These are phyloP conservation scores for Haematococcus sp. DNA, from an alignment of 139 green algal genomes.

Conservation along the genomic window DNA sequence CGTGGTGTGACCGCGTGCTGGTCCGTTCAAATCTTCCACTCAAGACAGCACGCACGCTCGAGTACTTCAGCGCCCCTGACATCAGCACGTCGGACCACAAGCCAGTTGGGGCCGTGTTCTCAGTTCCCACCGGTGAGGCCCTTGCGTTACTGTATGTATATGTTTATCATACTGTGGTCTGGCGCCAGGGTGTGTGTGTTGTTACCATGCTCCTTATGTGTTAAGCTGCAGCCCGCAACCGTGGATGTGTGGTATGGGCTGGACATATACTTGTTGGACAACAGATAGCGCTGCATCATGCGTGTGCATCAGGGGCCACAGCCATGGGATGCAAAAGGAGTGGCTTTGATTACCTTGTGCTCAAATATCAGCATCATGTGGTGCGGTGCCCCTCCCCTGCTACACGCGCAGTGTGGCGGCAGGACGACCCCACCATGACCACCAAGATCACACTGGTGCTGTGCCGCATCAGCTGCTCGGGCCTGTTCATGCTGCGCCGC, in stretches of 20 bases:
- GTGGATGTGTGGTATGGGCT: no score
- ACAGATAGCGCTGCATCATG: no score
- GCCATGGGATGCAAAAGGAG: no score
- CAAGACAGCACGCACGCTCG: constrained; percentile 26
- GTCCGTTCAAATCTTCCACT: constrained; percentile 50
- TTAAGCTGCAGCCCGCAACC: no score
- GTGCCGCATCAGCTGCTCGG: not conserved
- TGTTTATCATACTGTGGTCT: not conserved
- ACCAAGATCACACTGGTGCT: not conserved
- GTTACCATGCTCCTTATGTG: no score
- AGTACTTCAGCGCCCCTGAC: constrained; percentile 51
- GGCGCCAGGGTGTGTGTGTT: no score
- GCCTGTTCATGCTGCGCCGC: constrained; percentile 23
- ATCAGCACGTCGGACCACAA: constrained; percentile 71
- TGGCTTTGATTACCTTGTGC: no score
- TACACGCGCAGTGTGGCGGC: constrained; percentile 1
- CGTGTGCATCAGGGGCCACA: no score
- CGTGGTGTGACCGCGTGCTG: constrained; percentile 75
- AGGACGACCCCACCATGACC: not conserved
- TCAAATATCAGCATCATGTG: no score
- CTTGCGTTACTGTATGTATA: not conserved
- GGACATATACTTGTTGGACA: no score
- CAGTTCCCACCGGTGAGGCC: constrained; percentile 23
- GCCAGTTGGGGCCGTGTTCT: constrained; percentile 54
- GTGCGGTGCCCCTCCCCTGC: no score